Conservation (phyloP, 2,329 filamentous ascomycete genomes). For the Xylogone sp. region DNA sequence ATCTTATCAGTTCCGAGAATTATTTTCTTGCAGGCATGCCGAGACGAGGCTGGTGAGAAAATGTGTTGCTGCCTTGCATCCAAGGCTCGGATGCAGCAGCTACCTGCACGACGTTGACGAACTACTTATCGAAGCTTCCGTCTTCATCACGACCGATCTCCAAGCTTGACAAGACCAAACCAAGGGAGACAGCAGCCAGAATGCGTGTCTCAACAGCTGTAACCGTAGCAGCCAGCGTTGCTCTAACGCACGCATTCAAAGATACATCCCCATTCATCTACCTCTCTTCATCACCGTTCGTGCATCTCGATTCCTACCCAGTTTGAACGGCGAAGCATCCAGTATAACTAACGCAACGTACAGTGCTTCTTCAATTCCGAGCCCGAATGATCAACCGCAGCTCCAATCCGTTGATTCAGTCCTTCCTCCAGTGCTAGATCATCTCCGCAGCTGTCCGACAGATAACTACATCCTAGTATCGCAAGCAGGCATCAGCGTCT, state of each 20-base stretch:
- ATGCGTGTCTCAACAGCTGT: constrained; percentile 55
- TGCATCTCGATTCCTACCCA: constrained; percentile 5
- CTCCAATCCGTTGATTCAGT: constrained; percentile 19
- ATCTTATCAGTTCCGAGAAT: too few species aligned
- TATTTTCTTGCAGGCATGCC: background rate
- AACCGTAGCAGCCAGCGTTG: constrained; percentile 50
- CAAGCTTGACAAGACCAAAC: background rate
- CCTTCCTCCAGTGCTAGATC: constrained; percentile 20
- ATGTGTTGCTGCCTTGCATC: background rate
- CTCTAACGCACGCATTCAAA: constrained; percentile 67
- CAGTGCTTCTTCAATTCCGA: constrained; percentile 9
- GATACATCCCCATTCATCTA: constrained; percentile 88
- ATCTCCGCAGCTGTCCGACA: constrained; percentile 67
- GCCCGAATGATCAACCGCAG: constrained; percentile 6
- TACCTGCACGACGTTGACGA: background rate
- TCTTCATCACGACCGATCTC: constrained; percentile 6
- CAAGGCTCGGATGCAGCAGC: background rate
- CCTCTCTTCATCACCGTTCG: constrained; percentile 59
- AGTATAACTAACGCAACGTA: constrained; percentile 6
- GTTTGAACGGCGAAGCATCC: too few species aligned
- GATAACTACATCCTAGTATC: constrained; percentile 73
- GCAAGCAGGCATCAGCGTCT: constrained; percentile 69
- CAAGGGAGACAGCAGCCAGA: constrained; percentile 17
- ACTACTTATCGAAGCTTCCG: constrained; percentile 9
- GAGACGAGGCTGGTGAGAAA: background rate